Evolutionary conservation across 2,329 filamentous ascomycete species (phyloP).

Genomic region (Ceratocystis cacaofunesta): DNA sequence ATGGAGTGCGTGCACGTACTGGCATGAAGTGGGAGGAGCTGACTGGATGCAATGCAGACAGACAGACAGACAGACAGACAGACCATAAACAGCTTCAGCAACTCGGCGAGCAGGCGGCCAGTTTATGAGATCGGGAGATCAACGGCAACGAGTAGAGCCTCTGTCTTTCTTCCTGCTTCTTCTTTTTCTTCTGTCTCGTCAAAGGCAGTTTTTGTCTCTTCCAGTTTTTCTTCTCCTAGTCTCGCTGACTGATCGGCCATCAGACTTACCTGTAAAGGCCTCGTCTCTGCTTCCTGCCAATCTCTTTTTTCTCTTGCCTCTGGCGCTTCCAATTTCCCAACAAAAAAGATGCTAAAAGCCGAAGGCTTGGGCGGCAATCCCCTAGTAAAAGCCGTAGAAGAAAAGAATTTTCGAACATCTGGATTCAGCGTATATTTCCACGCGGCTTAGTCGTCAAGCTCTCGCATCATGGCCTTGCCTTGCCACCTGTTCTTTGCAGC

Average conservation of each 20-base stretch:
- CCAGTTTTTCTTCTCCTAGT: too few species aligned
- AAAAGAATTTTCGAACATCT: neutral
- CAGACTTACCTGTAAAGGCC: neutral
- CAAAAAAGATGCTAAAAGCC: neutral
- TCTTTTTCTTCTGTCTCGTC: neutral
- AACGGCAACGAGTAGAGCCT: too few species aligned
- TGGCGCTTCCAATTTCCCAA: neutral
- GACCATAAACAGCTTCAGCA: neutral
- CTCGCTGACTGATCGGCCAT: neutral
- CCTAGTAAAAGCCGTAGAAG: neutral
- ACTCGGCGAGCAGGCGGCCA: too few species aligned
- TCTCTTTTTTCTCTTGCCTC: neutral
- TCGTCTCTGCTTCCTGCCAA: neutral
- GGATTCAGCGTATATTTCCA: neutral
- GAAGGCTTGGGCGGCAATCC: neutral
- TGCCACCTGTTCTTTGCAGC: too few species aligned
- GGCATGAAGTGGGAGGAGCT: too few species aligned
- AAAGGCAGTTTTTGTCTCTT: neutral
- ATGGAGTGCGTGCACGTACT: neutral
- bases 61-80: neutral
- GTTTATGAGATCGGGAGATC: too few species aligned
- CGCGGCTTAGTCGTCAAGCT: neutral
- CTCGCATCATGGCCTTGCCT: too few species aligned
- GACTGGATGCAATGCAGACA: neutral
- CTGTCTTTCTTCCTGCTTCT: neutral